Conservation (phyloP, 2,329 filamentous ascomycete genomes). For the Nigrospora osmanthi region DNA sequence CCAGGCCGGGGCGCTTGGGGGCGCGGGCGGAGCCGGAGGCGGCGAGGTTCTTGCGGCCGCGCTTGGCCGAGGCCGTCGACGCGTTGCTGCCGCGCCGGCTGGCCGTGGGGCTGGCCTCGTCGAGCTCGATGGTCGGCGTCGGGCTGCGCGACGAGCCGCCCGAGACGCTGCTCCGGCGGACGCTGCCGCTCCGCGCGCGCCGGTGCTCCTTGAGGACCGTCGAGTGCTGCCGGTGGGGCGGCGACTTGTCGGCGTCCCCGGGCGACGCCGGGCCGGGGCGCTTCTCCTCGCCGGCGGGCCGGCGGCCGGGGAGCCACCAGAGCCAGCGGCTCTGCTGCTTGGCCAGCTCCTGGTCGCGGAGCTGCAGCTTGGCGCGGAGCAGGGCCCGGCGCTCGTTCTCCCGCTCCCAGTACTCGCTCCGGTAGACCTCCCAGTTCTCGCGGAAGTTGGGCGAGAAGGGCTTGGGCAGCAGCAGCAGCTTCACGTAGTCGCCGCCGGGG, state of each 20-base stretch:
- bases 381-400: constrained; percentile 84
- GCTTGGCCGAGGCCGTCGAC: constrained; percentile 39
- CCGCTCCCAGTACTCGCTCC: constrained; percentile 91
- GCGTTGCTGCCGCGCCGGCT: constrained; percentile 38
- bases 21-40: constrained; percentile 23
- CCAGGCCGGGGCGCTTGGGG: constrained; percentile 34
- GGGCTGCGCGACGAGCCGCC: constrained; percentile 40
- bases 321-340: constrained; percentile 65
- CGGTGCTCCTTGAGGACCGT: constrained; percentile 38
- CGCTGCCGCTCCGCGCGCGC: constrained; percentile 42
- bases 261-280: constrained; percentile 4
- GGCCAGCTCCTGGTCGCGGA: constrained; percentile 59
- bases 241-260: constrained; percentile 24
- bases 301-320: constrained; percentile 78
- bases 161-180: constrained; percentile 42
- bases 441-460: constrained; percentile 91
- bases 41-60: constrained; percentile 33
- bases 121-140: constrained; percentile 37
- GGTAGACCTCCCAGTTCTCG: constrained; percentile 94
- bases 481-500: constrained; percentile 84
- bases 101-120: constrained; percentile 6
- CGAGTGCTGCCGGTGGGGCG: constrained; percentile 29
- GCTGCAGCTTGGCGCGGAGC: constrained; percentile 61
- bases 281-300: constrained; percentile 21
- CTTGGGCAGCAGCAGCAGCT: constrained; percentile 83